phyloP scores from a whole-genome alignment of 2,329 filamentous ascomycete species.

The Colletotrichum chrysophilum region DNA sequence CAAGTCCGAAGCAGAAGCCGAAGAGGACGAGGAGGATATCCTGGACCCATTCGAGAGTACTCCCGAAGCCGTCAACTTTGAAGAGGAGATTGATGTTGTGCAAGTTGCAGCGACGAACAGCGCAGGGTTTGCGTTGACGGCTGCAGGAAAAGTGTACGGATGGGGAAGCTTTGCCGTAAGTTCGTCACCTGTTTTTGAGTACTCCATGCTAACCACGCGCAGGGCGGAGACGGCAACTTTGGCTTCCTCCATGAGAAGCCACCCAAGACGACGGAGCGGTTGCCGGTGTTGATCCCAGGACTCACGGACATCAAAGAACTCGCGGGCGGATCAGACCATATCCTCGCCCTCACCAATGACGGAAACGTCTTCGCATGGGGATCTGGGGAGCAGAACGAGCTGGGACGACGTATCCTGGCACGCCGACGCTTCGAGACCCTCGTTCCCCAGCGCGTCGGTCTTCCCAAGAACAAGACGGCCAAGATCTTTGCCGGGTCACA shows the following conservation, averaged over 20 bases:
- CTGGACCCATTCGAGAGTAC: constrained; percentile 50
- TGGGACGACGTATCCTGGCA: constrained; percentile 50
- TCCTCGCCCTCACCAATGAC: constrained; percentile 56
- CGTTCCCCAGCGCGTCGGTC: constrained; percentile 40
- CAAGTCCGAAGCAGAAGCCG: constrained; percentile 35
- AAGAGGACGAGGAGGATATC: constrained; percentile 41
- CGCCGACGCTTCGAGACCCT: constrained; percentile 54
- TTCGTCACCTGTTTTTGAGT: background rate
- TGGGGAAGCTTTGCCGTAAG: constrained; percentile 68
- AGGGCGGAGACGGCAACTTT: constrained; percentile 51
- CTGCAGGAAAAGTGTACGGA: constrained; percentile 66
- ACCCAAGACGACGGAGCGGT: constrained; percentile 42
- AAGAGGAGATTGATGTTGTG: constrained; percentile 57
- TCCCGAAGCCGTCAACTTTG: constrained; percentile 56
- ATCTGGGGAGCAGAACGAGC: constrained; percentile 52
- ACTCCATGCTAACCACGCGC: background rate
- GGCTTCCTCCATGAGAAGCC: constrained; percentile 46
- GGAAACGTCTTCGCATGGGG: constrained; percentile 63
- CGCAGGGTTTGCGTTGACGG: constrained; percentile 66
- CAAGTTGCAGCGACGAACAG: constrained; percentile 68
- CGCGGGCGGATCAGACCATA: constrained; percentile 61
- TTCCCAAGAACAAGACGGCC: constrained; percentile 36
- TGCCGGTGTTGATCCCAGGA: constrained; percentile 50
- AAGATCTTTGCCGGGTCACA: constrained; percentile 62
- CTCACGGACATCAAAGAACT: constrained; percentile 57